These are phyloP conservation scores for Suillus lakei DNA, from an alignment of 768 basidiomycete genomes.

Conservation along the genomic window DNA sequence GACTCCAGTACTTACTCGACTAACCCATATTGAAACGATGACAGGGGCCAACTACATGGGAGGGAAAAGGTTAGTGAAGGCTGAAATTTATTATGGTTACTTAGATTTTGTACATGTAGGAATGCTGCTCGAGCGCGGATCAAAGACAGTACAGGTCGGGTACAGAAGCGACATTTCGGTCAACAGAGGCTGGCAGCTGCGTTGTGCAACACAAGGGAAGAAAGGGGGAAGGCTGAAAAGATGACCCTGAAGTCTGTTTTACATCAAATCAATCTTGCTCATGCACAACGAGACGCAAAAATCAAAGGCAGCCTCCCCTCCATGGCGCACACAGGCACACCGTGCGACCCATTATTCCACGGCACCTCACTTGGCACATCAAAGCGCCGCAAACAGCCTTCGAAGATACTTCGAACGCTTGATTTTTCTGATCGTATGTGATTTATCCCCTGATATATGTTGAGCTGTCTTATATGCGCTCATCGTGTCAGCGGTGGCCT, in stretches of 20 bases:
- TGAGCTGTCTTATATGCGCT: constrained; percentile 11
- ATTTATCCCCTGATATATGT: background rate
- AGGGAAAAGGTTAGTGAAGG: constrained; percentile 58
- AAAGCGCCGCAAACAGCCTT: constrained; percentile 18
- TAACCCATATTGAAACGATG: constrained; percentile 40
- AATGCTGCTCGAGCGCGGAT: constrained; percentile 61
- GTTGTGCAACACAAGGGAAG: constrained; percentile 30
- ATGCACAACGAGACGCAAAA: constrained; percentile 22
- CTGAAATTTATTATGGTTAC: background rate
- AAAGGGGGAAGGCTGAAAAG: constrained; percentile 7
- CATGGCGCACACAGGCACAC: background rate
- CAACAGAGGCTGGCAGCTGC: constrained; percentile 59
- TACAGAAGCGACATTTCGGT: constrained; percentile 65
- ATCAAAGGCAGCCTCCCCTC: background rate
- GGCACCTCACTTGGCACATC: constrained; percentile 7
- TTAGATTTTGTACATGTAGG: constrained; percentile 37
- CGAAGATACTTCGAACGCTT: constrained; percentile 29
- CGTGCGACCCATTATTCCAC: constrained; percentile 13
- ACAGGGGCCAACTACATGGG: constrained; percentile 80
- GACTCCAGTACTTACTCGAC: background rate
- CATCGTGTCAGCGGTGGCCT: constrained; percentile 25
- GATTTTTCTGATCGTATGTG: constrained; percentile 33
- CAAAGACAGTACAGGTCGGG: constrained; percentile 57
- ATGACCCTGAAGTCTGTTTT: constrained; percentile 16
- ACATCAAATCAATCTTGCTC: constrained; percentile 31